phyloP scores from a whole-genome alignment of 208 protist genomes.

The Leishmania turanica region DNA sequence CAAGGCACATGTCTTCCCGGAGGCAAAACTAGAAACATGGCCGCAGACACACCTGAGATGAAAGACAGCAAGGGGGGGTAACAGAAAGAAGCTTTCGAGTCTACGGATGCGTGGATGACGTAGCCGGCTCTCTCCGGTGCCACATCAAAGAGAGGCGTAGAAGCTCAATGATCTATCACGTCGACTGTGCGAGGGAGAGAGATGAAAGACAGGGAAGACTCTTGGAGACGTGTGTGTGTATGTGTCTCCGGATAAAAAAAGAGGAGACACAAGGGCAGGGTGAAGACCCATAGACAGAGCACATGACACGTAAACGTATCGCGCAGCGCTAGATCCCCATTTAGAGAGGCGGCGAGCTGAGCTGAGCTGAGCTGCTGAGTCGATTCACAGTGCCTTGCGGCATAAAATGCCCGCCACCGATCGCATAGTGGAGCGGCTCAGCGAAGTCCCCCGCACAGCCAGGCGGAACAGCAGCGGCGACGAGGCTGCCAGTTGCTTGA shows the following conservation, averaged over 20 bases:
- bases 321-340: not conserved
- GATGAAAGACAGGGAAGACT: not conserved
- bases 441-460: constrained; percentile 19
- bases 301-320: not conserved
- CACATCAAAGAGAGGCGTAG: not conserved
- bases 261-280: not conserved
- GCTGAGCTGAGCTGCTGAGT: not conserved
- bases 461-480: constrained; percentile 26
- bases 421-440: constrained; percentile 12
- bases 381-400: constrained; percentile 13
- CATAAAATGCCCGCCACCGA: constrained; percentile 7
- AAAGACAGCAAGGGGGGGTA: not conserved
- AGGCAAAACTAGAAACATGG: not conserved
- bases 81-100: not conserved
- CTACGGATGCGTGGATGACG: not conserved
- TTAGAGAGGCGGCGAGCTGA: not conserved
- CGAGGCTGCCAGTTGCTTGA: constrained; percentile 28
- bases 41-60: not conserved
- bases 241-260: not conserved
- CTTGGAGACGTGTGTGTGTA: not conserved
- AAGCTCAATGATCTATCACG: not conserved
- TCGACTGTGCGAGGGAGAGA: not conserved
- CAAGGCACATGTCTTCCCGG: not conserved
- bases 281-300: not conserved
- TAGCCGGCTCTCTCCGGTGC: not conserved